phyloP scores from a whole-genome alignment of 345 rosid species.

The Citrus trifoliata region DNA sequence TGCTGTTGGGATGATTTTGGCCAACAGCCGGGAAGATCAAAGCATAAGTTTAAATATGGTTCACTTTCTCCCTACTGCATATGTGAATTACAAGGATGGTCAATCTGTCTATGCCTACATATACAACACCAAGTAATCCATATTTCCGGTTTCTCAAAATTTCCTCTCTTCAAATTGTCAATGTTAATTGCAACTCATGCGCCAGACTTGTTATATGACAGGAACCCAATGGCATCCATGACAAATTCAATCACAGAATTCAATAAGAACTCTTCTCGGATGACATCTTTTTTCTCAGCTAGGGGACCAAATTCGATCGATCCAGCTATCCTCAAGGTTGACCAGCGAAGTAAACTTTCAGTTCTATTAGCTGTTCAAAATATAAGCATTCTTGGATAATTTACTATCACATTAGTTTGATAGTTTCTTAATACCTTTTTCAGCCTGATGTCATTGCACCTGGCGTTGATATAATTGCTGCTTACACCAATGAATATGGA shows the following conservation, averaged over 20 bases:
- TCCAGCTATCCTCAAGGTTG: conserved; percentile 41
- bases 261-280: conserved; percentile 17
- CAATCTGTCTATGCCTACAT: too few relatives aligned
- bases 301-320: conserved; percentile 37
- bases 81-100: not conserved
- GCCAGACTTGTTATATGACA: not conserved
- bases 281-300: conserved; percentile 33
- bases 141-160: too few relatives aligned
- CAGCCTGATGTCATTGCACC: conserved; percentile 68
- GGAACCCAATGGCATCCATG: conserved; percentile 28
- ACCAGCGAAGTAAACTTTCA: not conserved
- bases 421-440: not conserved
- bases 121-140: too few relatives aligned
- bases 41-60: too few relatives aligned
- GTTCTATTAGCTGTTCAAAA: not conserved
- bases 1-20: conserved; percentile 56
- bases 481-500: conserved; percentile 21
- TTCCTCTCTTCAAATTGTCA: too few relatives aligned
- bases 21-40: conserved; percentile 6
- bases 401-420: too few relatives aligned
- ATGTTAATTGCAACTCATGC: too few relatives aligned
- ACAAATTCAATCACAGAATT: conserved; percentile 11
- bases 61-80: conserved; percentile 48
- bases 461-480: conserved; percentile 47
- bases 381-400: not conserved